phyloP scores from a whole-genome alignment of 2,329 filamentous ascomycete genomes.

The Tolypocladium inflatum region DNA sequence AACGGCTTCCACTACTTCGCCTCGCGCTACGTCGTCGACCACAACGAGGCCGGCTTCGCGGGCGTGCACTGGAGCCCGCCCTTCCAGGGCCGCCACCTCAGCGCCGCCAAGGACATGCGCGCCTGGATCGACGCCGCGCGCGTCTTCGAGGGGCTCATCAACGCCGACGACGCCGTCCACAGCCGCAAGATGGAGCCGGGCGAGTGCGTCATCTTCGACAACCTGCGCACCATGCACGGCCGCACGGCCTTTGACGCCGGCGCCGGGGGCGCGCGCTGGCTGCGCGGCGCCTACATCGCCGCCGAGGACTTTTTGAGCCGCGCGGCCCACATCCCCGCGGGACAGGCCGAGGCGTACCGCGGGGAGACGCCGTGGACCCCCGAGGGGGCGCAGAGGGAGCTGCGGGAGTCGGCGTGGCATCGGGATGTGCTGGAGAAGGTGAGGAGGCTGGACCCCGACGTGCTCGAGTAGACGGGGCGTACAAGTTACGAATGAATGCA shows the following conservation, averaged over 20 bases:
- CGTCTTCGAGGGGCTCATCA: slow-evolving; percentile 50
- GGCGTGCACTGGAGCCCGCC: slow-evolving; percentile 61
- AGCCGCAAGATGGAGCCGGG: slow-evolving; percentile 68
- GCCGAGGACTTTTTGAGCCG: slow-evolving; percentile 32
- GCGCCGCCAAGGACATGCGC: slow-evolving; percentile 11
- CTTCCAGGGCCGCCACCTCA: slow-evolving; percentile 54
- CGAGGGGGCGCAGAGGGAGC: slow-evolving; percentile 11
- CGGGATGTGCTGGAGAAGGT: slow-evolving; percentile 13
- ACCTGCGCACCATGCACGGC: slow-evolving; percentile 76
- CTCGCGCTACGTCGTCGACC: slow-evolving; percentile 42
- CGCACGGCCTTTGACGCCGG: slow-evolving; percentile 60
- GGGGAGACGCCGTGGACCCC: slow-evolving; percentile 14
- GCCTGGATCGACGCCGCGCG: slow-evolving; percentile 39
- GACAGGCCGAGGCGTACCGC: slow-evolving; percentile 14
- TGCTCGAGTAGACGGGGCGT: neutral
- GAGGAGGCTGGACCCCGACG: slow-evolving; percentile 9
- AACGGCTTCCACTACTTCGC: slow-evolving; percentile 53
- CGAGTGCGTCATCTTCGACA: slow-evolving; percentile 91
- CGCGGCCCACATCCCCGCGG: slow-evolving; percentile 18
- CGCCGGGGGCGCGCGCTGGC: slow-evolving; percentile 60
- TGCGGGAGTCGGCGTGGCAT: slow-evolving; percentile 18
- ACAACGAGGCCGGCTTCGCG: slow-evolving; percentile 12
- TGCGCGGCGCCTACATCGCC: slow-evolving; percentile 78
- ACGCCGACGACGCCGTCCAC: slow-evolving; percentile 49
- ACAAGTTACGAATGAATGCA: neutral